Evolutionary conservation across 202 grass and related monocot genomes (phyloP).

Genomic region (Setaria viridis): DNA sequence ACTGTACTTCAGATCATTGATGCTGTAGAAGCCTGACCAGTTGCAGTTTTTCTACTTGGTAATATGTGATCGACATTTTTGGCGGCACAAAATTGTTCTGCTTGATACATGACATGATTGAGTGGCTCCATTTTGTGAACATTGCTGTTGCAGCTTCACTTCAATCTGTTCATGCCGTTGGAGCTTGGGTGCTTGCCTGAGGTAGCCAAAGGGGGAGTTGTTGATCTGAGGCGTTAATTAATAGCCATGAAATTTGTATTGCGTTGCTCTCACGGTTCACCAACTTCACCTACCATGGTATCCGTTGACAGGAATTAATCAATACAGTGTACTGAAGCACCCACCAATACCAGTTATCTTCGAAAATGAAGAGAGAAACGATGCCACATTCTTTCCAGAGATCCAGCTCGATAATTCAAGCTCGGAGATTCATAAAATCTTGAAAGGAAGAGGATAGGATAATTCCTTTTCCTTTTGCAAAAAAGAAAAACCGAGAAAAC

Average conservation of each 20-base stretch:
- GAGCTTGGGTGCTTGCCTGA: neutral
- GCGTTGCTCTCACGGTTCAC: slow-evolving; percentile 9
- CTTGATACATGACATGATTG: neutral
- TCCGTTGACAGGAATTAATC: slow-evolving; percentile 15
- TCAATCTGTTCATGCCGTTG: neutral
- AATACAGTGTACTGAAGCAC: neutral
- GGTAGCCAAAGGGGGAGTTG: neutral
- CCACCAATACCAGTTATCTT: neutral
- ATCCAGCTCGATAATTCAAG: neutral
- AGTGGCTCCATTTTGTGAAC: neutral
- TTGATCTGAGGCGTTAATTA: neutral
- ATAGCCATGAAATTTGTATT: slow-evolving; percentile 18
- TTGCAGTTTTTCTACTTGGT: no score
- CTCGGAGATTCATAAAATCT: neutral
- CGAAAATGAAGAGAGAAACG: neutral
- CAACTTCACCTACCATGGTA: slow-evolving; percentile 11
- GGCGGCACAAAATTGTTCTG: neutral
- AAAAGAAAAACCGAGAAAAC: neutral
- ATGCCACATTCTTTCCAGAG: neutral
- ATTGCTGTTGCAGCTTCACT: neutral
- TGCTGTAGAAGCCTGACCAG: neutral
- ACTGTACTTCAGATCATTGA: neutral
- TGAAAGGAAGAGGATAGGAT: neutral
- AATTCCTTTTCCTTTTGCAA: neutral
- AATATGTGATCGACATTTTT: no score